These are phyloP conservation scores for Cryptococcus sp. DNA, from an alignment of 1,284 basidiomycete genomes.

Conservation along the genomic window DNA sequence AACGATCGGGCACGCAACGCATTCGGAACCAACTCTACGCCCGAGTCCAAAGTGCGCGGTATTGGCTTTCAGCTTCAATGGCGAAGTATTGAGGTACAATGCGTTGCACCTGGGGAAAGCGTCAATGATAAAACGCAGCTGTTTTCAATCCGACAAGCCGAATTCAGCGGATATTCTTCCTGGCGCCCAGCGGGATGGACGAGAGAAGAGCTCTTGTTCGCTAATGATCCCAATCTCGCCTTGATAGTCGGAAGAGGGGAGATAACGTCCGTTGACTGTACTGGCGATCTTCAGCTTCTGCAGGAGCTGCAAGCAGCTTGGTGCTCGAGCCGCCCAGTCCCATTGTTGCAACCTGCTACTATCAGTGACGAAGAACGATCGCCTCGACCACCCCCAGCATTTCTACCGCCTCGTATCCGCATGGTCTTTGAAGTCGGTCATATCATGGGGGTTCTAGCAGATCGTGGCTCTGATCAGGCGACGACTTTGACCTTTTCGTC, in stretches of 20 bases:
- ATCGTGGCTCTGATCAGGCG: slow-evolving; percentile 30
- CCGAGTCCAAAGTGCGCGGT: slow-evolving; percentile 36
- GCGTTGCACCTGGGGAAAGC: slow-evolving; percentile 34
- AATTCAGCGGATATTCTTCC: slow-evolving; percentile 40
- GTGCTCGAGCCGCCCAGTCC: slow-evolving; percentile 1
- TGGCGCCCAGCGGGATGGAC: slow-evolving; percentile 45
- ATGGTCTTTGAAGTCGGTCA: slow-evolving; percentile 40
- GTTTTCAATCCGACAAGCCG: slow-evolving; percentile 34
- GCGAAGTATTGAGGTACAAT: slow-evolving; percentile 35
- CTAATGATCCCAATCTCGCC: slow-evolving; percentile 42
- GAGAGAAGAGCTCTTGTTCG: slow-evolving; percentile 40
- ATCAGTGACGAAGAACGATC: background rate
- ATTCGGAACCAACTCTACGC: slow-evolving; percentile 36
- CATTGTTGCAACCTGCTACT: slow-evolving; percentile 5
- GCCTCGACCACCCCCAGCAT: background rate
- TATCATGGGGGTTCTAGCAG: slow-evolving; percentile 33
- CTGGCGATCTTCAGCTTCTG: slow-evolving; percentile 40
- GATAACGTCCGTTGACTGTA: slow-evolving; percentile 39
- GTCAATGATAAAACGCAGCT: slow-evolving; percentile 34
- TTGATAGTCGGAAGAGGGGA: slow-evolving; percentile 31
- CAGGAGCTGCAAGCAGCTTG: slow-evolving; percentile 34
- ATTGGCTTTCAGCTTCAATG: slow-evolving; percentile 32
- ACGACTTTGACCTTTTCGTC: slow-evolving; percentile 37
- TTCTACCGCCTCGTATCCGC: slow-evolving; percentile 37
- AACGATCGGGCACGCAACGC: slow-evolving; percentile 42